Conservation (phyloP, 1,284 basidiomycete species). For the Anthracocystis panici-leucophaei region DNA sequence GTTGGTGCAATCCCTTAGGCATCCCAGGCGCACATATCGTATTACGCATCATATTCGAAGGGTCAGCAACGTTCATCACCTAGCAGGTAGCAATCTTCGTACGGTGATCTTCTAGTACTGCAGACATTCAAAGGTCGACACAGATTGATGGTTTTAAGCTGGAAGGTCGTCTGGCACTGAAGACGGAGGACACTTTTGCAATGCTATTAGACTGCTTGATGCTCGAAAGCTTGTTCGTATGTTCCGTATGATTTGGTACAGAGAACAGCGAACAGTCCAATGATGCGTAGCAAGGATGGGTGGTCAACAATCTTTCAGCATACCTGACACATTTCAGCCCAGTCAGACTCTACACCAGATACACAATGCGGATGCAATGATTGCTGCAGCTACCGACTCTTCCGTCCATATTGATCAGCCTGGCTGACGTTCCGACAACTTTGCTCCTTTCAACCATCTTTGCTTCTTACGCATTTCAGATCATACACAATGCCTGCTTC, state of each 20-base stretch:
- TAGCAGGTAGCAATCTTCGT: not conserved
- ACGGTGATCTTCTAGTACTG: no score
- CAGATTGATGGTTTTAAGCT: no score
- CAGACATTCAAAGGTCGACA: no score
- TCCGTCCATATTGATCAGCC: not conserved
- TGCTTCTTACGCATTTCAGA: slow-evolving; percentile 10
- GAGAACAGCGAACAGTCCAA: not conserved
- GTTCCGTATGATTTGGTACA: no score
- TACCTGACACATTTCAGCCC: not conserved
- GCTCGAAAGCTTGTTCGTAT: no score
- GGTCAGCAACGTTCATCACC: not conserved
- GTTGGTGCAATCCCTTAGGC: slow-evolving; percentile 7
- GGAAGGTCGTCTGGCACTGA: no score
- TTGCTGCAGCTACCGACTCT: not conserved
- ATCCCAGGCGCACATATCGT: not conserved
- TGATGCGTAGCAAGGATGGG: not conserved
- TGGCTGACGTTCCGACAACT: slow-evolving; percentile 19
- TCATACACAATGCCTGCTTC: slow-evolving; percentile 61
- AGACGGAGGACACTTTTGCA: no score
- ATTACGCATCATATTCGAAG: not conserved
- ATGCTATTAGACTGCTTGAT: no score
- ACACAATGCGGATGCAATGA: slow-evolving; percentile 6
- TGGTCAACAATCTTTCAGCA: not conserved
- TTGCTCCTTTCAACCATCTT: not conserved
- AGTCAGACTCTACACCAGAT: not conserved